A percentile compares a stretch with the other conserved stretches of the same genome.
phyloP scores from a whole-genome alignment of 306 rosid genomes.

The Casuarina equisetifolia region DNA sequence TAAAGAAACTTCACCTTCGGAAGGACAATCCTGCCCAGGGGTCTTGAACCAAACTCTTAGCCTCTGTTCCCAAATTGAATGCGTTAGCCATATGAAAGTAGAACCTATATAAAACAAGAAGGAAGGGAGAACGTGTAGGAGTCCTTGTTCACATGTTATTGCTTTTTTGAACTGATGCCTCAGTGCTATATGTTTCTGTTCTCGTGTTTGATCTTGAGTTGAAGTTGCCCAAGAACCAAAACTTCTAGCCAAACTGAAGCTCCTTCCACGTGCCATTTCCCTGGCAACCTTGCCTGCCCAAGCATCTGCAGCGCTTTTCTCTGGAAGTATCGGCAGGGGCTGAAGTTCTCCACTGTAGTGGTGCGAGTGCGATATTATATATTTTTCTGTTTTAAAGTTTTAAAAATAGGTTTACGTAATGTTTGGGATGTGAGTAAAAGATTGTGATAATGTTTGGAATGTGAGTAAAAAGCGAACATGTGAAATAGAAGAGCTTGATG shows the following conservation, averaged over 20 bases:
- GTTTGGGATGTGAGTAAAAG: too few relatives aligned
- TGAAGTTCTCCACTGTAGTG: too few relatives aligned
- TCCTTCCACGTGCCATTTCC: conserved; percentile 45
- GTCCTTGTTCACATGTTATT: neutral
- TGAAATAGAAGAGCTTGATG: too few relatives aligned
- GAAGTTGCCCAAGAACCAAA: conserved; percentile 2
- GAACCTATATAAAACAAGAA: neutral
- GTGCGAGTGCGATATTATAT: too few relatives aligned
- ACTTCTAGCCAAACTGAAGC: conserved; percentile 10
- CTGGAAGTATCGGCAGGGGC: neutral
- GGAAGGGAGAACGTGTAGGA: conserved; percentile 29
- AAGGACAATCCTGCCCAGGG: conserved; percentile 58
- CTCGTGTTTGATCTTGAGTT: too few relatives aligned
- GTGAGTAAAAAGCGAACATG: too few relatives aligned
- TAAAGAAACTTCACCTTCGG: conserved; percentile 57
- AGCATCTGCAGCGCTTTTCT: conserved; percentile 19
- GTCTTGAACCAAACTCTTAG: conserved; percentile 39
- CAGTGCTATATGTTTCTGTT: too few relatives aligned
- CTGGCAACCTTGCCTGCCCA: conserved; percentile 39
- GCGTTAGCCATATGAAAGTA: neutral
- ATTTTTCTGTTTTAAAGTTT: too few relatives aligned
- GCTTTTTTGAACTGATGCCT: neutral
- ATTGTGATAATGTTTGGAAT: too few relatives aligned
- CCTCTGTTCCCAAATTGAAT: conserved; percentile 22
- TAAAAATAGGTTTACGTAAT: too few relatives aligned